These are phyloP conservation scores for Hypericum perforatum DNA, from an alignment of 345 rosid genomes.

Conservation along the genomic window DNA sequence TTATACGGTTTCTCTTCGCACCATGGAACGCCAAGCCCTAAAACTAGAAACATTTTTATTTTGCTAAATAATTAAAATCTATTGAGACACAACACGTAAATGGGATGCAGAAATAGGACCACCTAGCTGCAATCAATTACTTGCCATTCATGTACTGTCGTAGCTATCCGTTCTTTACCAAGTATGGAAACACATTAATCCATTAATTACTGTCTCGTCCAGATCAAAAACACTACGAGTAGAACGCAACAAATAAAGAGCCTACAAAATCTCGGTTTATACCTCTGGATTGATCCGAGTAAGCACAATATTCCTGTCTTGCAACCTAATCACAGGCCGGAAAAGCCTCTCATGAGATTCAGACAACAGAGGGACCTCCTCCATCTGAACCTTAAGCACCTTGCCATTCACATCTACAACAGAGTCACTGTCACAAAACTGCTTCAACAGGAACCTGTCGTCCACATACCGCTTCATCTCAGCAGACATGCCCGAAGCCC, in stretches of 20 bases:
- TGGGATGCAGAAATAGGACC: too few relatives aligned
- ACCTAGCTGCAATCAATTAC: too few relatives aligned
- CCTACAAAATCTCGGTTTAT: conserved; percentile 7
- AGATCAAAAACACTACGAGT: not conserved
- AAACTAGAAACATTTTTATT: too few relatives aligned
- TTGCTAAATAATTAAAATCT: too few relatives aligned
- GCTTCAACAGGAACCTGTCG: conserved; percentile 75
- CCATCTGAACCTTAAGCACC: conserved; percentile 58
- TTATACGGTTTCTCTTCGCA: too few relatives aligned
- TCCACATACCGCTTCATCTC: conserved; percentile 68
- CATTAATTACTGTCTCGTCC: too few relatives aligned
- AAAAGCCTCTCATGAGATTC: conserved; percentile 56
- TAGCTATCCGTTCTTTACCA: too few relatives aligned
- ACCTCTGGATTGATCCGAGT: conserved; percentile 99
- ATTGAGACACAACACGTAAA: too few relatives aligned
- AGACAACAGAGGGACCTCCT: conserved; percentile 57
- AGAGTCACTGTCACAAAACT: conserved; percentile 62
- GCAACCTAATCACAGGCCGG: conserved; percentile 86
- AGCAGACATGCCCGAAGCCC: conserved; percentile 60
- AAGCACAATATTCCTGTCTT: conserved; percentile 63
- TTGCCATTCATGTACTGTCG: too few relatives aligned
- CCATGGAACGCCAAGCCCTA: too few relatives aligned
- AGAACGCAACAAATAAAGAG: conserved; percentile 5
- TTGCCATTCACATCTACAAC: conserved; percentile 57
- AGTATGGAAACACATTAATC: too few relatives aligned